Conservation (phyloP, 106 monocot genomes). For the Dioscorea zingiberensis region DNA sequence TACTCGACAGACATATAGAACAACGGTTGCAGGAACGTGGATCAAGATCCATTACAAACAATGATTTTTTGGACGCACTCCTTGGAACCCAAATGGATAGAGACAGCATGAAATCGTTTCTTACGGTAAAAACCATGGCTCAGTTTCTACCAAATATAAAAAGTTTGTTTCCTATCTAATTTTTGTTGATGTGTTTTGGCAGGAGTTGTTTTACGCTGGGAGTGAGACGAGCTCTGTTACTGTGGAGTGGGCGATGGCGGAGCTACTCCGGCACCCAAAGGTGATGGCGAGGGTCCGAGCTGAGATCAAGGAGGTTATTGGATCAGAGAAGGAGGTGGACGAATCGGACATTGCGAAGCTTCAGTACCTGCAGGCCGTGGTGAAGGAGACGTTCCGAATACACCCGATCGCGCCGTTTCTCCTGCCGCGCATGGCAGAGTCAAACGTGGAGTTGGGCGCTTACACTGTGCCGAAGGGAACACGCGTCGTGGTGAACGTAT, state of each 20-base stretch:
- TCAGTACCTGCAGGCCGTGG: slow-evolving; percentile 14
- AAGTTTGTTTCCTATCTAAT: not conserved
- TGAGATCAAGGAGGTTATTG: slow-evolving; percentile 10
- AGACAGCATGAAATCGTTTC: not conserved
- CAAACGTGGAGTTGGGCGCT: slow-evolving; percentile 4
- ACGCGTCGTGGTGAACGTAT: slow-evolving; percentile 24
- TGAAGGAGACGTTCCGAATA: slow-evolving; percentile 34
- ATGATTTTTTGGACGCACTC: slow-evolving; percentile 24
- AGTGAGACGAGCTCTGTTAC: slow-evolving; percentile 29
- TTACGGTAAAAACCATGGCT: slow-evolving; percentile 13
- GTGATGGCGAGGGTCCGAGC: slow-evolving; percentile 3
- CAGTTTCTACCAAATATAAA: too few species aligned
- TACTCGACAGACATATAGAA: slow-evolving; percentile 14
- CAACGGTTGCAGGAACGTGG: not conserved
- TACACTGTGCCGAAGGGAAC: slow-evolving; percentile 12
- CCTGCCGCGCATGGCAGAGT: slow-evolving; percentile 13
- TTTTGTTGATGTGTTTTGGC: not conserved
- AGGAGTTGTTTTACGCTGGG: slow-evolving; percentile 31
- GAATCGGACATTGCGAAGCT: slow-evolving; percentile 15
- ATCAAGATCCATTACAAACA: not conserved
- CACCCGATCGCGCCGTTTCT: slow-evolving; percentile 25
- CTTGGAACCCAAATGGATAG: slow-evolving; percentile 7
- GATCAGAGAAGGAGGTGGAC: not conserved
- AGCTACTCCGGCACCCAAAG: slow-evolving; percentile 23
- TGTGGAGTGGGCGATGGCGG: slow-evolving; percentile 31